Base-by-base conservation (phyloP, 176 grass and related monocot genomes). In the Cenchrus americanus region DNA sequence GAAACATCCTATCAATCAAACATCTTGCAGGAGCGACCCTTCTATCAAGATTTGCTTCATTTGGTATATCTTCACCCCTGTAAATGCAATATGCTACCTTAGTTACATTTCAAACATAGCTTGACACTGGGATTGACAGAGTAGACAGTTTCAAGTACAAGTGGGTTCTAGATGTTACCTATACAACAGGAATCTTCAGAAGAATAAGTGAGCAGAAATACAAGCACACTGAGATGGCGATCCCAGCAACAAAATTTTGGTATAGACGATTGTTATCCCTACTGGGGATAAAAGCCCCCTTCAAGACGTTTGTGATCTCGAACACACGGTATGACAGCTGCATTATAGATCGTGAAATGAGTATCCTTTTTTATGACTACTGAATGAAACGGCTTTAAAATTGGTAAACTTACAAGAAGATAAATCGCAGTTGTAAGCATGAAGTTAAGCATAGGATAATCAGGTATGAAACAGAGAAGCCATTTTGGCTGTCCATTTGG, bases 391-490 rank as follows among this genome's bases (percentile, higher is more conserved):
- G 49, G 22, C 9, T 44, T 14, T 42, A 59, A 85, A 44, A 71
- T 80, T 4, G 22, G 30, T 78, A 14, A 17, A 83, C 91, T 85
- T 81, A 98, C 96, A 46, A 87, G 69, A 81, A 96, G 89, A 86
- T 99, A 99, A 19, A 99, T 89, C 6, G 88, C 82, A 46, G 96
- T 99, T 26, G 93, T 96, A 30, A 99, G 93, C 96, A 99, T 99
- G 83, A 96, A 99, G 75, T 99, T 99, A 61, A 99, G 91, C 89
- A 99, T 70, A 53, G 96, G 96, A 50, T 99, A 99, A 62, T 85
- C 83, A 54, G 96, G 96, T 46, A 99, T 91, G 75, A 99, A 73
- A 55, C 83, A 94, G 4, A 99, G 83, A 63, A 99, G 83, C 91
- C 89, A 96, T 78, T 92, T 91, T 27, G 96, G 96, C 74, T 99